phyloP scores from a whole-genome alignment of 2,329 filamentous ascomycete species.

The Colletotrichum destructivum region DNA sequence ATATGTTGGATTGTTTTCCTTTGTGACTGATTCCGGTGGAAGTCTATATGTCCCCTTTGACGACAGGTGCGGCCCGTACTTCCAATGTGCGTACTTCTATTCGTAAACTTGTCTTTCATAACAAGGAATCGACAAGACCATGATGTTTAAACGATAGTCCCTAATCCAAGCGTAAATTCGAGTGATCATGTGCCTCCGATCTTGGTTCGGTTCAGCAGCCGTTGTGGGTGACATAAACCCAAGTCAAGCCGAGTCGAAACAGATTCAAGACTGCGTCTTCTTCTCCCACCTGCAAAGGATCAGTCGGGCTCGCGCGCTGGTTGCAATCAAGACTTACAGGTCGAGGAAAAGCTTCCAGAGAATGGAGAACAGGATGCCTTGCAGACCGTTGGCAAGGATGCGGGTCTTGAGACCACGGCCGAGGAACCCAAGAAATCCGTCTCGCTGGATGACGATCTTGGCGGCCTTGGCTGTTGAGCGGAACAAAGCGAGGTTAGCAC shows the following conservation, averaged over 20 bases:
- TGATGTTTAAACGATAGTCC: neutral
- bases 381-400: slow-evolving; percentile 64
- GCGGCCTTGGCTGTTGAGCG: slow-evolving; percentile 57
- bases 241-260: neutral
- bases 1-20: too few relatives aligned
- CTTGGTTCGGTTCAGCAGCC: too few relatives aligned
- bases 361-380: slow-evolving; percentile 63
- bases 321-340: slow-evolving; percentile 53
- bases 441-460: slow-evolving; percentile 55
- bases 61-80: neutral
- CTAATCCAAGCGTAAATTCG: rapidly evolving
- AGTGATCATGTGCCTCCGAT: too few relatives aligned
- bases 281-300: slow-evolving; percentile 33
- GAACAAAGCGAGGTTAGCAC: neutral
- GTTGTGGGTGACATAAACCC: neutral
- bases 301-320: neutral
- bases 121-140: neutral
- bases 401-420: slow-evolving; percentile 63
- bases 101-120: neutral
- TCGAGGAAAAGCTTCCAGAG: slow-evolving; percentile 65
- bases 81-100: neutral
- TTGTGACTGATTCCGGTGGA: too few relatives aligned
- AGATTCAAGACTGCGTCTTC: slow-evolving; percentile 24
- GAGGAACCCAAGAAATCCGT: slow-evolving; percentile 59
- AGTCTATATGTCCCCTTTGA: neutral